Conservation (phyloP, 495 filamentous ascomycete species). For the Bombardia bombarda region DNA sequence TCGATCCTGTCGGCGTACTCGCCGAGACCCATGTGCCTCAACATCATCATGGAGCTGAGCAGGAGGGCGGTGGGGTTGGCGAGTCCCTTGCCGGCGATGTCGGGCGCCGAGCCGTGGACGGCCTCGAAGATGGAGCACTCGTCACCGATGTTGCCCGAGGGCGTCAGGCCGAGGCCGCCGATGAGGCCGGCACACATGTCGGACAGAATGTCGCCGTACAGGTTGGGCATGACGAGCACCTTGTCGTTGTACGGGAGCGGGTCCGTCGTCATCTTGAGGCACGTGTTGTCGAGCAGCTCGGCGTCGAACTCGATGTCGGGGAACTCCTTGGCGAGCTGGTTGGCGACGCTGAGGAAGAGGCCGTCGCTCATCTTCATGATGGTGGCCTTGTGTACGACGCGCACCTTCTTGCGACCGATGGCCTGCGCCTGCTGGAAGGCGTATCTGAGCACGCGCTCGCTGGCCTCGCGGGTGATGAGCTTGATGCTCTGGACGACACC, state of each 20-base stretch:
- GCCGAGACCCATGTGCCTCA: constrained; percentile 92
- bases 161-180: constrained; percentile 92
- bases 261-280: constrained; percentile 95
- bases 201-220: constrained; percentile 98
- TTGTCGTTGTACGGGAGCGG: constrained; percentile 95
- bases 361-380: constrained; percentile 99
- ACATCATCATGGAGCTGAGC: constrained; percentile 94
- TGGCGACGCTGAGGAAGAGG: constrained; percentile 84
- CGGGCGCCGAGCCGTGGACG: constrained; percentile 94
- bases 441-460: constrained; percentile 88
- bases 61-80: constrained; percentile 94
- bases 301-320: constrained; percentile 90
- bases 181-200: constrained; percentile 99
- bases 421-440: constrained; percentile 95
- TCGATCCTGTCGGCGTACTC: constrained; percentile 83
- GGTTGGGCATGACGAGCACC: constrained; percentile 98
- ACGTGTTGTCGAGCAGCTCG: constrained; percentile 97
- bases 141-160: constrained; percentile 97
- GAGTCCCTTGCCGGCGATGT: constrained; percentile 92
- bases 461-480: constrained; percentile 90
- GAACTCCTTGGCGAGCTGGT: constrained; percentile 84
- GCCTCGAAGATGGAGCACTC: constrained; percentile 99
- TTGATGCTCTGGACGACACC: constrained; percentile 99
- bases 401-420: constrained; percentile 89
- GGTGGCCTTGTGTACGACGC: constrained; percentile 97